Conservation (phyloP, 192 early-diverging fungal species). For the Entomortierella lignicola region DNA sequence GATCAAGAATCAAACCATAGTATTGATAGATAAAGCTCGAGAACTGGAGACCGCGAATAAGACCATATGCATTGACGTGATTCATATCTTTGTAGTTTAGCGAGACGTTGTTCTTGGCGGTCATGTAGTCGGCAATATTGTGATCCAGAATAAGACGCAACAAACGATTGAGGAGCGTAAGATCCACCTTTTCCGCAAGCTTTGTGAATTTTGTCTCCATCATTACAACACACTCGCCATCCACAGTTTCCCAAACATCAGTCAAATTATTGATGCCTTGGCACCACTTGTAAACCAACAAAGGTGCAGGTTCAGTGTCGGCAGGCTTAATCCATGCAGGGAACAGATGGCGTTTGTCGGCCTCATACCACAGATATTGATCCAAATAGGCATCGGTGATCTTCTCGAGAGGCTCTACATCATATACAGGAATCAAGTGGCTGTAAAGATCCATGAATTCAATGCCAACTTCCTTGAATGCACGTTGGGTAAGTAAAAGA, state of each 20-base stretch:
- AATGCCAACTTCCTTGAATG: slow-evolving; percentile 99
- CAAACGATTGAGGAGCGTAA: slow-evolving; percentile 93
- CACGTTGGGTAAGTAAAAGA: slow-evolving; percentile 93
- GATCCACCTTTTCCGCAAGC: slow-evolving; percentile 97
- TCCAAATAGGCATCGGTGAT: slow-evolving; percentile 99
- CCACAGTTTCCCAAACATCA: slow-evolving; percentile 92
- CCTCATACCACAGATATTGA: slow-evolving; percentile 99
- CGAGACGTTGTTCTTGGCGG: slow-evolving; percentile 98
- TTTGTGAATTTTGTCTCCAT: slow-evolving; percentile 93
- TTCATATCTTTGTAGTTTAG: slow-evolving; percentile 99
- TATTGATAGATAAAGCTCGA: slow-evolving; percentile 98
- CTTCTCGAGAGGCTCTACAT: slow-evolving; percentile 99
- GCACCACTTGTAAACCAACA: slow-evolving; percentile 95
- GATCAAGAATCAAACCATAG: slow-evolving; percentile 96
- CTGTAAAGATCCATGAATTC: slow-evolving; percentile 99
- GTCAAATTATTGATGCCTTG: slow-evolving; percentile 98
- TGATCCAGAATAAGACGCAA: slow-evolving; percentile 97
- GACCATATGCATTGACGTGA: slow-evolving; percentile 96
- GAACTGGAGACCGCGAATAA: slow-evolving; percentile 98
- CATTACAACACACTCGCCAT: slow-evolving; percentile 96
- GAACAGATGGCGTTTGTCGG: slow-evolving; percentile 96
- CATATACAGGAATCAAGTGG: slow-evolving; percentile 97
- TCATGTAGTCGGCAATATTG: slow-evolving; percentile 99
- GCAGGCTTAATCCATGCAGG: slow-evolving; percentile 99
- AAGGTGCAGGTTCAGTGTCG: slow-evolving; percentile 95